These are phyloP conservation scores for Lactarius tabidus DNA, from an alignment of 768 basidiomycete genomes.

Conservation along the genomic window DNA sequence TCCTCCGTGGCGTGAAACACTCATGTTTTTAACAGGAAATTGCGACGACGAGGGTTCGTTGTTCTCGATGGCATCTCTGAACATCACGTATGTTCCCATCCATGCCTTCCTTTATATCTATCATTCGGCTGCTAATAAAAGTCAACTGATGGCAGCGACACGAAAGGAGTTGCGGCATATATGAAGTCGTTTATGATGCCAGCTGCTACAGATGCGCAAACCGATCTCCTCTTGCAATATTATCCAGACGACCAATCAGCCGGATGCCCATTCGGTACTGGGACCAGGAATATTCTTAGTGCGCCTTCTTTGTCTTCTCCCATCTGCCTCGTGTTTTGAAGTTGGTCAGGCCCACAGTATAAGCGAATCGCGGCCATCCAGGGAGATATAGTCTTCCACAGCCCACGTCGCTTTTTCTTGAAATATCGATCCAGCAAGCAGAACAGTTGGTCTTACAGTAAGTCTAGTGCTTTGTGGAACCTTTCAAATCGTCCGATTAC, in stretches of 20 bases:
- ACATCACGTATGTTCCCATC: slow-evolving; percentile 14
- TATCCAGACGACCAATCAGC: slow-evolving; percentile 27
- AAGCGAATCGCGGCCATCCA: slow-evolving; percentile 27
- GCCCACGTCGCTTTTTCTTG: slow-evolving; percentile 18
- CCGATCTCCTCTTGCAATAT: slow-evolving; percentile 13
- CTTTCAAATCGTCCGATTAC: not conserved
- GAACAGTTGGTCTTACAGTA: slow-evolving; percentile 16
- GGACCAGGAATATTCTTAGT: slow-evolving; percentile 1
- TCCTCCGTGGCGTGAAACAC: not conserved
- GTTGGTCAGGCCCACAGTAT: slow-evolving; percentile 18
- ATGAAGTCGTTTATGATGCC: slow-evolving; percentile 17
- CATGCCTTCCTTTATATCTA: not conserved
- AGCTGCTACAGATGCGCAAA: not conserved
- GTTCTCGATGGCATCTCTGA: slow-evolving; percentile 18
- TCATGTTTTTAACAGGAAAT: slow-evolving; percentile 12
- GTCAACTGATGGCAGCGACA: slow-evolving; percentile 1
- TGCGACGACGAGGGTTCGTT: slow-evolving; percentile 24
- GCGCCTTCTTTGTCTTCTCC: not conserved
- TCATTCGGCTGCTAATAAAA: not conserved
- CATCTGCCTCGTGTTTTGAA: not conserved
- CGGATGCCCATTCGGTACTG: slow-evolving; percentile 29
- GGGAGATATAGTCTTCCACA: slow-evolving; percentile 21
- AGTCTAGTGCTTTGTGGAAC: not conserved
- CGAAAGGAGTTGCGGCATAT: not conserved
- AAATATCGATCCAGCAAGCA: slow-evolving; percentile 11